A percentile compares a stretch with the other conserved stretches of the same genome.
These are phyloP conservation scores for Fagopyrum tataricum DNA, from an alignment of 148 eudicot species.

Conservation along the genomic window DNA sequence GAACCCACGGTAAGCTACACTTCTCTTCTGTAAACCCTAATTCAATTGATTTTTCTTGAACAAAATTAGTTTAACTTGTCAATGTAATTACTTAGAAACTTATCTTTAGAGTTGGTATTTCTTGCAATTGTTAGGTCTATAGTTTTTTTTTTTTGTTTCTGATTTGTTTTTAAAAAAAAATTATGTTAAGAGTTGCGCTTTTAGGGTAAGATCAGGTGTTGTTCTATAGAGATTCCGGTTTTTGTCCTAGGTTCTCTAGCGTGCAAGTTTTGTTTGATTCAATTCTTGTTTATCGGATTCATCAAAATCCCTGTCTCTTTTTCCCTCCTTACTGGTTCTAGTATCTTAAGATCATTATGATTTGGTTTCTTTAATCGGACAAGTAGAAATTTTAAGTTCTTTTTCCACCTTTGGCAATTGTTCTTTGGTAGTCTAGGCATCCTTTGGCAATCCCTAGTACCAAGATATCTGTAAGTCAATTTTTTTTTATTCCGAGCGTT, in stretches of 20 bases:
- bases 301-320: background rate
- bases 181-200: background rate
- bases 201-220: constrained; percentile 9
- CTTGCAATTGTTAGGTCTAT: background rate
- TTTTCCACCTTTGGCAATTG: background rate
- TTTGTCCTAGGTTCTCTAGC: background rate
- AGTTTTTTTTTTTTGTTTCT: background rate
- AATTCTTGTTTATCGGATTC: background rate
- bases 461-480: constrained; percentile 3
- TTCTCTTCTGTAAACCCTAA: too few species aligned
- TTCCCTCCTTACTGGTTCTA: background rate
- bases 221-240: background rate
- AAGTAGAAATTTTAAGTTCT: background rate
- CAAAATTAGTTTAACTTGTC: too few species aligned
- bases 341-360: background rate
- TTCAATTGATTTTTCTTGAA: too few species aligned
- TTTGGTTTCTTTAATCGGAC: constrained; percentile 5
- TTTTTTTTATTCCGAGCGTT: background rate
- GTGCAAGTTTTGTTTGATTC: background rate
- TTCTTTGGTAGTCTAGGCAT: background rate
- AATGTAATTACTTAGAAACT: too few species aligned
- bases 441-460: background rate
- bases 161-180: background rate
- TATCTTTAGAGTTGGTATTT: too few species aligned
- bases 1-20: too few species aligned